phyloP scores from a whole-genome alignment of 139 green algal genomes.

The Chara braunii region DNA sequence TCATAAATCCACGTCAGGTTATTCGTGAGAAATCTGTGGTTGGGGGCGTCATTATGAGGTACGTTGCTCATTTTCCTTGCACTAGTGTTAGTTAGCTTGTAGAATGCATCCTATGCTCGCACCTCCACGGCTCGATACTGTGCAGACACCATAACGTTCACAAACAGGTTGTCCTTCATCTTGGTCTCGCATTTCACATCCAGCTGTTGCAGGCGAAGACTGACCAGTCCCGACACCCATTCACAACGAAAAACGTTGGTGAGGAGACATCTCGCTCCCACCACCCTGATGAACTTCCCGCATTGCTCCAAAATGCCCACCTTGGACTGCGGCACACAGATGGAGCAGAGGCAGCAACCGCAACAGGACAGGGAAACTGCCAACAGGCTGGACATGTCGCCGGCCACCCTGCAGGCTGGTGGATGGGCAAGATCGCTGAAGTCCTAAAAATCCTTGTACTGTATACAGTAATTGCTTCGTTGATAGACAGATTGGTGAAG shows the following conservation, averaged over 20 bases:
- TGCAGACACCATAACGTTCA: conserved; percentile 32
- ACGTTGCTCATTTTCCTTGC: too few species aligned
- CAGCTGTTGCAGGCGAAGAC: conserved; percentile 59
- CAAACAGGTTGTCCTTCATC: conserved; percentile 48
- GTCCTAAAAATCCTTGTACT: too few species aligned
- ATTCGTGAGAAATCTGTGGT: too few species aligned
- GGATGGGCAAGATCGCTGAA: too few species aligned
- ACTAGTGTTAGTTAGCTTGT: too few species aligned
- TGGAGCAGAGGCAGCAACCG: conserved; percentile 23
- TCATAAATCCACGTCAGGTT: too few species aligned
- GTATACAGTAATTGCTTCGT: too few species aligned
- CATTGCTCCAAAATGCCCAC: conserved; percentile 49
- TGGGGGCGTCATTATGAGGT: too few species aligned
- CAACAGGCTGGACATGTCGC: too few species aligned
- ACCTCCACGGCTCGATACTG: conserved; percentile 33
- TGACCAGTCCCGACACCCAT: conserved; percentile 13
- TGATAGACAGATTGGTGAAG: too few species aligned
- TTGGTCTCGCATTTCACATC: conserved; percentile 70
- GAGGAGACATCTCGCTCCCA: conserved; percentile 46
- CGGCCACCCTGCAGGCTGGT: too few species aligned
- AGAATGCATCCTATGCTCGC: conserved; percentile 34
- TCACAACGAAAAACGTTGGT: conserved; percentile 6
- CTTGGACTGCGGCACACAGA: conserved; percentile 41
- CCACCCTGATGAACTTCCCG: conserved; percentile 46
- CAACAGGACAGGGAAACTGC: conserved; percentile 9